Conservation (phyloP, 345 rosid genomes). For the Syzygium aromaticum region DNA sequence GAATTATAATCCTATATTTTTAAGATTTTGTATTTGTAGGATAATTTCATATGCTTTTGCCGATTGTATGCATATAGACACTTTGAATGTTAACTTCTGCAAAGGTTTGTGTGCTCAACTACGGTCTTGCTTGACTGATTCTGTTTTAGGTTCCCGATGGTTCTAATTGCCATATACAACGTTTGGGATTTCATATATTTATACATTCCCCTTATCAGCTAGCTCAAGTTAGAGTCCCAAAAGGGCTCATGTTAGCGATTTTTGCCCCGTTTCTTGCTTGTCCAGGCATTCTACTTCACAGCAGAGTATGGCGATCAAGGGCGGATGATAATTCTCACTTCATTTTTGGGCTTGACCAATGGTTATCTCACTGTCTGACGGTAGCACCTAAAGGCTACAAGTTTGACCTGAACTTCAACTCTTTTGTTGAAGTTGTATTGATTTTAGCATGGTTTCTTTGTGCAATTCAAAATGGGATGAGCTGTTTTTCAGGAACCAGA, state of each 20-base stretch:
- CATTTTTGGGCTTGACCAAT: slow-evolving; percentile 56
- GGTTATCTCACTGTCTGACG: slow-evolving; percentile 75
- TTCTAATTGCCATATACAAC: slow-evolving; percentile 47
- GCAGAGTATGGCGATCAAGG: slow-evolving; percentile 79
- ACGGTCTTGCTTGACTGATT: slow-evolving; percentile 19
- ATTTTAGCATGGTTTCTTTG: background rate
- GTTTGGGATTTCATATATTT: slow-evolving; percentile 52
- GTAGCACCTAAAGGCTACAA: slow-evolving; percentile 75
- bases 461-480: background rate
- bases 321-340: slow-evolving; percentile 68
- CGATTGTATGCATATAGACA: background rate
- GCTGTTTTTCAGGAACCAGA: slow-evolving; percentile 55
- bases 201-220: slow-evolving; percentile 36
- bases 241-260: slow-evolving; percentile 38
- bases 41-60: background rate
- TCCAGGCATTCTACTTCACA: slow-evolving; percentile 76
- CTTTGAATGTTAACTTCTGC: background rate
- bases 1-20: background rate
- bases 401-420: slow-evolving; percentile 21
- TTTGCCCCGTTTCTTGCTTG: slow-evolving; percentile 46
- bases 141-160: slow-evolving; percentile 73
- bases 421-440: too few species aligned
- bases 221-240: slow-evolving; percentile 43
- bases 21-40: background rate
- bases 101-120: background rate